Evolutionary conservation across 306 rosid species (phyloP), one percentile per base, ranked within the genome.

Genomic region (Trifolium subterraneum): DNA sequence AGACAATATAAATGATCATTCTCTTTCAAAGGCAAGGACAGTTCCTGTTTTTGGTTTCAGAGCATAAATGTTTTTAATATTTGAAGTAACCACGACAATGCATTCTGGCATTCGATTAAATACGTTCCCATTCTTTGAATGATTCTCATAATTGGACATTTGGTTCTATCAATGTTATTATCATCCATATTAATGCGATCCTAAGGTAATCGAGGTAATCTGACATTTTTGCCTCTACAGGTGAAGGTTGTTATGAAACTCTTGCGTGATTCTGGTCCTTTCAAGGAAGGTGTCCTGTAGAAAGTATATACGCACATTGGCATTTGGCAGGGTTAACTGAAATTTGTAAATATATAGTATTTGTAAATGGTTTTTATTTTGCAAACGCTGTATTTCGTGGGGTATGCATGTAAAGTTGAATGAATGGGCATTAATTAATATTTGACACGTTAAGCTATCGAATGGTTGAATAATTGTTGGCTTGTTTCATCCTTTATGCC

Each of bases 191-290:
- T 69, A n/a, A 12, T 47, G 59, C 56, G 7, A 18, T 60, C 36
- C 18, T 9, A 41, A 62, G 23, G 35, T 65, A 31, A 41, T 54
- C 64, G 38, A 35, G 58, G 3, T 39, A n/a, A 7, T 54, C 7
- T 38, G 35, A 39, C 38, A 64, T 31, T 72, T 9, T 72, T 72
- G 27, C n/a, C 44, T 65, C 58, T 64, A 65, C 90, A 93, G 97
- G 89, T 93, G 75, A 84, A 88, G 86, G 87, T 83, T 29, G 96
- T 89, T 6, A 88, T 79, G 62, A 84, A 91, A 82, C 86, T 93
- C 31, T 23, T 91, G 72, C 89, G 80, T 45, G 97, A 93, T 5
- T 89, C 97, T 25, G 90, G 98, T 36, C 98, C 98, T 52, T 89
- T 91, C 15, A 93, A 91, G 80, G 97, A 89, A 78, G 90, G 84